A percentile compares a stretch with the other conserved stretches of the same genome.
These are phyloP conservation scores for Solanum hybrid DNA, from an alignment of 305 asterid species.

Conservation along the genomic window DNA sequence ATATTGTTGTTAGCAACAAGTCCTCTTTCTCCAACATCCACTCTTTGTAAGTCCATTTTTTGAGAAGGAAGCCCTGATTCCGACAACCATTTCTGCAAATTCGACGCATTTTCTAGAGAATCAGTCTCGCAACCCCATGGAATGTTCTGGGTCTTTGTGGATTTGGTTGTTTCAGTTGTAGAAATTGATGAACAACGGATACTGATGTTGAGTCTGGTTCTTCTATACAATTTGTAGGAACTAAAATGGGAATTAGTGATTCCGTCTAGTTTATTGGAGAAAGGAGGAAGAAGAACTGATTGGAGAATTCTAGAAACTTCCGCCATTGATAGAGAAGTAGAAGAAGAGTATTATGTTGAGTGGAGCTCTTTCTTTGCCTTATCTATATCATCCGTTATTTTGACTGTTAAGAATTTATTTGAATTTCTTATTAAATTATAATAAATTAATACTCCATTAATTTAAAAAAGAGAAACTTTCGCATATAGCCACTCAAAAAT, in stretches of 20 bases:
- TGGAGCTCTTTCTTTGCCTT: not conserved
- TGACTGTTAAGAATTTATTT: not conserved
- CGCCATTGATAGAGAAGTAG: slow-evolving; percentile 38
- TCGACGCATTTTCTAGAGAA: slow-evolving; percentile 66
- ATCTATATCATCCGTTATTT: not conserved
- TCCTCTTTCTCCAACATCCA: slow-evolving; percentile 93
- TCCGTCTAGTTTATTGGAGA: slow-evolving; percentile 19
- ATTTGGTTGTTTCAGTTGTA: slow-evolving; percentile 26
- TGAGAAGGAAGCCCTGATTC: slow-evolving; percentile 70
- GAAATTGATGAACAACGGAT: slow-evolving; percentile 51
- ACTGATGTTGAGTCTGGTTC: slow-evolving; percentile 7
- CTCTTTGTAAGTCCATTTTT: slow-evolving; percentile 73
- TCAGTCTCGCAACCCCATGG: slow-evolving; percentile 84
- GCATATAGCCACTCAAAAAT: no score
- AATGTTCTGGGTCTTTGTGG: slow-evolving; percentile 9
- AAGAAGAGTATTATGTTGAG: not conserved
- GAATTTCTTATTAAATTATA: not conserved
- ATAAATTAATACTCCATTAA: not conserved
- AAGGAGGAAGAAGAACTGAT: slow-evolving; percentile 29
- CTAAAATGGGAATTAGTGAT: slow-evolving; percentile 11
- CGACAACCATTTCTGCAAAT: slow-evolving; percentile 69
- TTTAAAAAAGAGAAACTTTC: not conserved
- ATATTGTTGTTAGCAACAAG: slow-evolving; percentile 78
- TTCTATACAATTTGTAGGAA: slow-evolving; percentile 17
- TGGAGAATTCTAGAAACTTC: slow-evolving; percentile 58